A percentile compares a stretch with the other conserved stretches of the same genome.
phyloP scores from a whole-genome alignment of 2,329 filamentous ascomycete genomes.

The Xylariales sp. region DNA sequence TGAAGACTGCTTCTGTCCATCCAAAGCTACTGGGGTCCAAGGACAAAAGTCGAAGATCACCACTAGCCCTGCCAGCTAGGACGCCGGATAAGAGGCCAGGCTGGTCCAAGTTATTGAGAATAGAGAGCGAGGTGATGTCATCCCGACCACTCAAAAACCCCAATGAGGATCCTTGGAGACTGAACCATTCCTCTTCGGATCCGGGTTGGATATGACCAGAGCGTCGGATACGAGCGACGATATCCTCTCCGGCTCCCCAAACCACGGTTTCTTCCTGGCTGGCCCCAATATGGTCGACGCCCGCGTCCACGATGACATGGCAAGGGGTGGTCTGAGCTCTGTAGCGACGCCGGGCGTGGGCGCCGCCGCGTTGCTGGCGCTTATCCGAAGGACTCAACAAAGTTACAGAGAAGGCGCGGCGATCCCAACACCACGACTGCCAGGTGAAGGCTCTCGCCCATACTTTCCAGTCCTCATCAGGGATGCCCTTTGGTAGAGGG shows the following conservation, averaged over 20 bases:
- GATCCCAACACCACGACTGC: slow-evolving; percentile 50
- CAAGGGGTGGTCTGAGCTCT: slow-evolving; percentile 32
- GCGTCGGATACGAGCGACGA: slow-evolving; percentile 37
- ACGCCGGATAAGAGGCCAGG: slow-evolving; percentile 24
- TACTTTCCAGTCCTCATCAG: slow-evolving; percentile 25
- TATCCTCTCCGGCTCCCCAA: slow-evolving; percentile 48
- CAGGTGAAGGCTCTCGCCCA: slow-evolving; percentile 44
- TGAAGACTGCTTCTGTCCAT: slow-evolving; percentile 19
- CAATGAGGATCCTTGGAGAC: slow-evolving; percentile 29
- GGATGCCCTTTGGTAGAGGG: slow-evolving; percentile 19
- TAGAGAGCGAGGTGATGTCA: slow-evolving; percentile 43
- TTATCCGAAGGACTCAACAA: slow-evolving; percentile 17
- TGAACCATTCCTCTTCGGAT: slow-evolving; percentile 28
- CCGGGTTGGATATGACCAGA: slow-evolving; percentile 13
- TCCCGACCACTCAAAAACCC: slow-evolving; percentile 41
- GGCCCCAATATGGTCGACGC: slow-evolving; percentile 26
- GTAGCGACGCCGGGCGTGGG: slow-evolving; percentile 5
- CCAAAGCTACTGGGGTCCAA: slow-evolving; percentile 28
- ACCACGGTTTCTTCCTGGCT: slow-evolving; percentile 38
- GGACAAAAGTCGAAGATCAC: slow-evolving; percentile 41
- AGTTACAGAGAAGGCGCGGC: slow-evolving; percentile 29
- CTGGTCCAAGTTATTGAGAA: slow-evolving; percentile 38
- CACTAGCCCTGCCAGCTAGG: slow-evolving; percentile 45
- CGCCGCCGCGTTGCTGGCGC: slow-evolving; percentile 10
- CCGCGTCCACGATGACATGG: slow-evolving; percentile 44